Evolutionary conservation across 495 filamentous ascomycete genomes (phyloP).

Genomic region (Cladorrhinum samala): DNA sequence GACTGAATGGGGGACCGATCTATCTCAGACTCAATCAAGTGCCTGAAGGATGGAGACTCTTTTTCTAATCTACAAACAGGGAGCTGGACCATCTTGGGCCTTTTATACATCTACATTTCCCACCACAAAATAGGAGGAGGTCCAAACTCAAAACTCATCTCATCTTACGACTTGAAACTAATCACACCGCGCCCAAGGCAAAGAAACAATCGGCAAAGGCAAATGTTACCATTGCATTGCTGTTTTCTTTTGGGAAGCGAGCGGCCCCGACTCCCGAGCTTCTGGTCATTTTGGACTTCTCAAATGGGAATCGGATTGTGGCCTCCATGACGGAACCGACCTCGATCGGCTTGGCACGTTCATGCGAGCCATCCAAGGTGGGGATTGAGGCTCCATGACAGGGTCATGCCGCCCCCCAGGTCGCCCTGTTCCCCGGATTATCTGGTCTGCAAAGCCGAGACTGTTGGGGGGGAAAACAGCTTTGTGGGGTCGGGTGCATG

Average conservation of each 20-base stretch:
- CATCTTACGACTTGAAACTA: not conserved
- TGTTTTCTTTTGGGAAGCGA: no score
- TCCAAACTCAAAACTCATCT: slow-evolving; percentile 1
- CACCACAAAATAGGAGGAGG: not conserved
- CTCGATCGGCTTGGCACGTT: slow-evolving; percentile 7
- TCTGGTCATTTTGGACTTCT: slow-evolving; percentile 10
- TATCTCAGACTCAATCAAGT: not conserved
- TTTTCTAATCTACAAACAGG: not conserved
- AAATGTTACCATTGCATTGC: no score
- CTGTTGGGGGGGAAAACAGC: not conserved
- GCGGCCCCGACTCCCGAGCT: not conserved
- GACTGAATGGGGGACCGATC: not conserved
- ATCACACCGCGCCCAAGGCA: no score
- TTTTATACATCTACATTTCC: not conserved
- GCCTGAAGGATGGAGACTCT: not conserved
- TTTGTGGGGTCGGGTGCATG: no score
- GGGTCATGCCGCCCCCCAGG: no score
- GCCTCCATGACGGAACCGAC: slow-evolving; percentile 9
- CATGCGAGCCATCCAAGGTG: not conserved
- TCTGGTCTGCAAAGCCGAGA: not conserved
- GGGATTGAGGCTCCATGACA: not conserved
- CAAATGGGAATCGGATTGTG: slow-evolving; percentile 13
- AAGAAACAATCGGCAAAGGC: no score
- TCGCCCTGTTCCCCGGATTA: not conserved
- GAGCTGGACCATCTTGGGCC: not conserved